A percentile compares a stretch with the other conserved stretches of the same genome.
phyloP scores from a whole-genome alignment of 2,329 filamentous ascomycete species.

The Paraconiothyrium brasiliense region DNA sequence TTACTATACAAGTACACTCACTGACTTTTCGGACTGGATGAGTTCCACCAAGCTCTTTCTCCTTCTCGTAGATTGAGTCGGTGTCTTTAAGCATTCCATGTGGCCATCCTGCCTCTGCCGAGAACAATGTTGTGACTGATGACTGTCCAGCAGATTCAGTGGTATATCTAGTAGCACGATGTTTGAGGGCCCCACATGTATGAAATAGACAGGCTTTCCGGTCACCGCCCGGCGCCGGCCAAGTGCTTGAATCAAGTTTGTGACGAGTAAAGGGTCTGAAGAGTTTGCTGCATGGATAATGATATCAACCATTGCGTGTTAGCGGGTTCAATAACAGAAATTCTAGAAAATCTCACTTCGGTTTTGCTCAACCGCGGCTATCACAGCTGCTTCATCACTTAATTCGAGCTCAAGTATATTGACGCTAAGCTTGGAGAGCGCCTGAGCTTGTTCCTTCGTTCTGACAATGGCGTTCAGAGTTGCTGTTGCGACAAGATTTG shows the following conservation, averaged over 20 bases:
- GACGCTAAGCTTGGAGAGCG: slow-evolving; percentile 20
- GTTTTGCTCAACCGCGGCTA: slow-evolving; percentile 19
- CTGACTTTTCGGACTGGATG: slow-evolving; percentile 16
- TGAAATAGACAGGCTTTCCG: slow-evolving; percentile 20
- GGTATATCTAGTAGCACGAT: background rate
- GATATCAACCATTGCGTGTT: slow-evolving; percentile 18
- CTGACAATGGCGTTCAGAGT: slow-evolving; percentile 20
- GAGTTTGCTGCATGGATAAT: slow-evolving; percentile 24
- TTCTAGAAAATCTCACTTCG: slow-evolving; percentile 11
- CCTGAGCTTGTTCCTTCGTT: slow-evolving; percentile 21
- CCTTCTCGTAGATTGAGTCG: slow-evolving; percentile 21
- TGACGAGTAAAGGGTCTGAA: background rate
- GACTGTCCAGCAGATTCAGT: background rate
- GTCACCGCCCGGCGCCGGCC: slow-evolving; percentile 17
- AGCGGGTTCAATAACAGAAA: background rate
- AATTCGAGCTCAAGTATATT: slow-evolving; percentile 20
- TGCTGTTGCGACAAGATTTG: slow-evolving; percentile 11
- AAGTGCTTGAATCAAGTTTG: slow-evolving; percentile 20
- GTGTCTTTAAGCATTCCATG: slow-evolving; percentile 22
- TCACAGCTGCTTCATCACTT: slow-evolving; percentile 17
- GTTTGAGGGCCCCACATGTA: slow-evolving; percentile 18
- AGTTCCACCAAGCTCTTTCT: slow-evolving; percentile 19
- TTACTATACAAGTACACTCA: background rate
- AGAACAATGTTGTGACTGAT: slow-evolving; percentile 16
- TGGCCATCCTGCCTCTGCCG: slow-evolving; percentile 22